These are phyloP conservation scores for Erythrobasidium yunnanense DNA, from an alignment of 768 basidiomycete genomes.

Conservation along the genomic window DNA sequence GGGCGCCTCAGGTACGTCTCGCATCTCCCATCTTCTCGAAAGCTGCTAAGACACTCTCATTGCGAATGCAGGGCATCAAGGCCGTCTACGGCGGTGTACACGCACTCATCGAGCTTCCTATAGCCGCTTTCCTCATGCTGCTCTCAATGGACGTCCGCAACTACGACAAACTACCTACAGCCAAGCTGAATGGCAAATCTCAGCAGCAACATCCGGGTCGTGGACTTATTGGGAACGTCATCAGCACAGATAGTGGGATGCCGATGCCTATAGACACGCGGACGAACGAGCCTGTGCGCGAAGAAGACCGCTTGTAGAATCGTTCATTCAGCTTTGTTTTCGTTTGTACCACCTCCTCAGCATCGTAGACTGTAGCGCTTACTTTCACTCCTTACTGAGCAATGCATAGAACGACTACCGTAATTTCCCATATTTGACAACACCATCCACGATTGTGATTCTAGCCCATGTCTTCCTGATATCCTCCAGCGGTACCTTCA, in stretches of 20 bases:
- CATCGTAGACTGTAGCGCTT: no score
- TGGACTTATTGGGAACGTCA: not conserved
- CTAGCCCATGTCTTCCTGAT: slow-evolving; percentile 57
- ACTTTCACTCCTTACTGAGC: no score
- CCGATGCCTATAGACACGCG: not conserved
- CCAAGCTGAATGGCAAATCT: not conserved
- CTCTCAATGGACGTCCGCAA: not conserved
- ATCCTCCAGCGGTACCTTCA: slow-evolving; percentile 53
- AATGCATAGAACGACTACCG: no score
- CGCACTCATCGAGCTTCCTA: not conserved
- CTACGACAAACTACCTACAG: not conserved
- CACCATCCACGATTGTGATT: slow-evolving; percentile 67
- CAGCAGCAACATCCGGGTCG: no score
- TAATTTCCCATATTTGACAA: slow-evolving; percentile 40
- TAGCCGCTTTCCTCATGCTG: not conserved
- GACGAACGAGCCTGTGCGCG: not conserved
- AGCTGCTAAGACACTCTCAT: not conserved
- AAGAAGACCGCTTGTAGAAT: not conserved
- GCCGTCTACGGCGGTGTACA: not conserved
- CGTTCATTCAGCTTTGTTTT: not conserved
- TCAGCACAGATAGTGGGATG: not conserved
- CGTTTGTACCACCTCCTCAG: no score
- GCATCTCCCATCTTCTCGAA: not conserved
- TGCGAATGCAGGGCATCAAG: not conserved
- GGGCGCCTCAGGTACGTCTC: not conserved